Conservation (phyloP, 2,329 filamentous ascomycete genomes). For the Ilyonectria sp. region DNA sequence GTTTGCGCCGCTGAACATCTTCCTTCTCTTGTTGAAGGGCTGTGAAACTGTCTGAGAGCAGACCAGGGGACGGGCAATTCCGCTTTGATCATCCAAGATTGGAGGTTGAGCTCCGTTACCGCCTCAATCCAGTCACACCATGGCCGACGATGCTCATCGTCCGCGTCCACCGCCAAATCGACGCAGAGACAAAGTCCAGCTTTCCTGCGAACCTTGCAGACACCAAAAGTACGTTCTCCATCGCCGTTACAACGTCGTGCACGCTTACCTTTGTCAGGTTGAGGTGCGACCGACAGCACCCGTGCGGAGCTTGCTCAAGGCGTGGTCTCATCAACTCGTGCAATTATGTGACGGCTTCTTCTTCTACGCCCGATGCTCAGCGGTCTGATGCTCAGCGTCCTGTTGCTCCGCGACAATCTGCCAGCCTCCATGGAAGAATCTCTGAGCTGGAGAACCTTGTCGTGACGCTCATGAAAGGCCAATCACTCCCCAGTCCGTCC, state of each 20-base stretch:
- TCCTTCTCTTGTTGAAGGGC: constrained; percentile 16
- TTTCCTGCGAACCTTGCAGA: constrained; percentile 35
- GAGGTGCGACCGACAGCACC: constrained; percentile 35
- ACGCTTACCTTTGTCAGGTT: constrained; percentile 26
- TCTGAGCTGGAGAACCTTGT: constrained; percentile 34
- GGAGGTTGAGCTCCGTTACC: constrained; percentile 16
- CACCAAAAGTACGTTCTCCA: constrained; percentile 31
- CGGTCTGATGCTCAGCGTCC: constrained; percentile 4
- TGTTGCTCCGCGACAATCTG: constrained; percentile 19
- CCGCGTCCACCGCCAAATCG: constrained; percentile 34
- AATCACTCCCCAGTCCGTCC: constrained; percentile 22
- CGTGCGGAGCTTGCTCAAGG: constrained; percentile 33
- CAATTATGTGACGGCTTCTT: constrained; percentile 30
- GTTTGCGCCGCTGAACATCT: constrained; percentile 22
- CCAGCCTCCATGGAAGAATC: constrained; percentile 35
- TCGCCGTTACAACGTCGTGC: constrained; percentile 15
- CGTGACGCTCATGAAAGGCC: constrained; percentile 34
- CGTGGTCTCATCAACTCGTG: constrained; percentile 30
- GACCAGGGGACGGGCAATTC: constrained; percentile 1
- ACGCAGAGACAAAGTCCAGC: constrained; percentile 36
- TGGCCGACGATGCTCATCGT: constrained; percentile 31
- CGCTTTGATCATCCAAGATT: constrained; percentile 17
- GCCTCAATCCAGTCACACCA: constrained; percentile 19
- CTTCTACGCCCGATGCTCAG: constrained; percentile 25
- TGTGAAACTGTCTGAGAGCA: constrained; percentile 12